Conservation (phyloP, 805 yeast species). For the Lipomyces mesembrius region DNA sequence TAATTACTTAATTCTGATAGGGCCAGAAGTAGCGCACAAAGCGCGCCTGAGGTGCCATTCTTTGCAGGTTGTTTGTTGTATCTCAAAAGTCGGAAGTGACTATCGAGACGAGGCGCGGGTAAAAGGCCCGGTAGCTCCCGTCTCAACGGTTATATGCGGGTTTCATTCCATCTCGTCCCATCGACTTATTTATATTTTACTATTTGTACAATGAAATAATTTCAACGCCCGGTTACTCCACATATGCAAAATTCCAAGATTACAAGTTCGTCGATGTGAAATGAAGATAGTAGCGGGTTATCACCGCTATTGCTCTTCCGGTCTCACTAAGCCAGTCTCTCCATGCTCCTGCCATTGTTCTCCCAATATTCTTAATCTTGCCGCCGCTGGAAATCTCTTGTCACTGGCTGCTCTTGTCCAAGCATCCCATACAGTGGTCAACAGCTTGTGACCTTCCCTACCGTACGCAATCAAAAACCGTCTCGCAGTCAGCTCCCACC, state of each 20-base stretch:
- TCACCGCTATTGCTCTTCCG: conserved; percentile 48
- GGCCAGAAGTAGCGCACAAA: too few relatives aligned
- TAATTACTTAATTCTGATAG: too few relatives aligned
- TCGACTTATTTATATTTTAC: neutral
- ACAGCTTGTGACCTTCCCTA: conserved; percentile 67
- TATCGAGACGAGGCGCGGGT: too few relatives aligned
- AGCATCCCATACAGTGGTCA: conserved; percentile 52
- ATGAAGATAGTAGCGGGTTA: neutral
- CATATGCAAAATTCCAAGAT: neutral
- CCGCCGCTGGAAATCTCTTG: conserved; percentile 72
- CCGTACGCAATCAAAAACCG: conserved; percentile 65
- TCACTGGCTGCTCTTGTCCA: conserved; percentile 62
- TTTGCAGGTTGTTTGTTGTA: too few relatives aligned
- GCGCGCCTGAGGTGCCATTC: too few relatives aligned
- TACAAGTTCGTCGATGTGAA: neutral
- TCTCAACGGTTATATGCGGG: too few relatives aligned
- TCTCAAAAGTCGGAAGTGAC: too few relatives aligned
- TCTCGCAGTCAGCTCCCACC: conserved; percentile 88
- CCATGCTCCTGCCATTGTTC: conserved; percentile 72
- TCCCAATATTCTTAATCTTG: conserved; percentile 72
- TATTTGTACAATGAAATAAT: neutral
- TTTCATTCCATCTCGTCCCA: neutral
- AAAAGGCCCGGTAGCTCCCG: too few relatives aligned
- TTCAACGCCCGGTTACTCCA: neutral
- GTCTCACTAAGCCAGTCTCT: conserved; percentile 52